Evolutionary conservation across 495 filamentous ascomycete species (phyloP).

Genomic region (Aspergillus diversus): DNA sequence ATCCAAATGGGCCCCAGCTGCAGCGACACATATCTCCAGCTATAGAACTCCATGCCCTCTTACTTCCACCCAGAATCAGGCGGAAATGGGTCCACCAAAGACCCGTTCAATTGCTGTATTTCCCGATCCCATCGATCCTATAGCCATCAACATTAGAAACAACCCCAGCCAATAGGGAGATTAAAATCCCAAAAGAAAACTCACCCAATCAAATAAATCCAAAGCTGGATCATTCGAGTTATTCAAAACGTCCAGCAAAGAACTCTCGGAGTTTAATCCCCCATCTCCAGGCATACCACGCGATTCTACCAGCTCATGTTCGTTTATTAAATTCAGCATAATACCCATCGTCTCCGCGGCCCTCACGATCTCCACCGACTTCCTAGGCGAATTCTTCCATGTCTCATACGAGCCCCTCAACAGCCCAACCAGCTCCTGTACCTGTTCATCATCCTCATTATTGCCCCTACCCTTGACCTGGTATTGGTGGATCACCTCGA

Average conservation of each 20-base stretch:
- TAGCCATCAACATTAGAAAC: neutral
- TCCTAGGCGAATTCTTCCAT: conserved; percentile 21
- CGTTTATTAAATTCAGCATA: conserved; percentile 18
- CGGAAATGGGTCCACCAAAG: neutral
- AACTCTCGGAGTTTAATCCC: too few species aligned
- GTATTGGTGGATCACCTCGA: neutral
- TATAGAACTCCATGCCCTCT: too few species aligned
- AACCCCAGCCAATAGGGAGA: too few species aligned
- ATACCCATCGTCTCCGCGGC: conserved; percentile 24
- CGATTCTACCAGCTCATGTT: too few species aligned
- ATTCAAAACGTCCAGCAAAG: too few species aligned
- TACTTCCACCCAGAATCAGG: neutral
- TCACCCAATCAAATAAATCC: neutral
- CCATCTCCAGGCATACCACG: too few species aligned
- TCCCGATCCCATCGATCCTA: neutral
- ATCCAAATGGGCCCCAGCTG: too few species aligned
- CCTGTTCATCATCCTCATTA: neutral
- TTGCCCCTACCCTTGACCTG: neutral
- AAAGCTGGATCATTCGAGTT: neutral
- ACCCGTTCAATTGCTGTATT: neutral
- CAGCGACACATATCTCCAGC: too few species aligned
- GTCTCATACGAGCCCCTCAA: conserved; percentile 23
- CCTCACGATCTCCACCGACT: conserved; percentile 26
- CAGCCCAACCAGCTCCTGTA: conserved; percentile 11
- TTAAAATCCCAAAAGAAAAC: neutral